phyloP scores from a whole-genome alignment of 2,329 filamentous ascomycete genomes.

The Aschersonia sp. region DNA sequence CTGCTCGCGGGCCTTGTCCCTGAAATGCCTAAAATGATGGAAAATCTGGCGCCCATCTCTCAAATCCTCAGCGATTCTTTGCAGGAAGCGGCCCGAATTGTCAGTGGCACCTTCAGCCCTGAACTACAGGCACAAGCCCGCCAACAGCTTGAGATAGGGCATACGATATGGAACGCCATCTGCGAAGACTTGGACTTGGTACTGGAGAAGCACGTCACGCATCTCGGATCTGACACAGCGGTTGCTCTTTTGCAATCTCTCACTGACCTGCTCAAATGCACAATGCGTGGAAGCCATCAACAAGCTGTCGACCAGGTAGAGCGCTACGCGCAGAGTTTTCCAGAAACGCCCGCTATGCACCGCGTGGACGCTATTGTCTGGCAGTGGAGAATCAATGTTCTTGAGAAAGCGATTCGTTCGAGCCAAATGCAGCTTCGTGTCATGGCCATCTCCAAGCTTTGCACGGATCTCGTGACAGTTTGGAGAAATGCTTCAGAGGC shows the following conservation, averaged over 20 bases:
- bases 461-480: constrained; percentile 49
- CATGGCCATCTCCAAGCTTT: constrained; percentile 61
- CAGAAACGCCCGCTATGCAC: constrained; percentile 21
- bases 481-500: constrained; percentile 44
- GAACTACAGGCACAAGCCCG: constrained; percentile 11
- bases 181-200: constrained; percentile 27
- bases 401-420: constrained; percentile 62
- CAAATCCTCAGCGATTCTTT: constrained; percentile 19
- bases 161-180: constrained; percentile 27
- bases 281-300: constrained; percentile 21
- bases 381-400: constrained; percentile 55
- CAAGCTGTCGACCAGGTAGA: constrained; percentile 16
- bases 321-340: constrained; percentile 13
- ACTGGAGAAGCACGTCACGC: constrained; percentile 41
- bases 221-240: constrained; percentile 30
- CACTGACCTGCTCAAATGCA: constrained; percentile 26
- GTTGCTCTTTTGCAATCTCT: constrained; percentile 23
- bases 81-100: constrained; percentile 12
- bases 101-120: constrained; percentile 5
- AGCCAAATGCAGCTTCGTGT: constrained; percentile 86
- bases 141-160: constrained; percentile 22
- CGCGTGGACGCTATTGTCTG: constrained; percentile 36
- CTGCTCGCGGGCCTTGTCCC: constrained; percentile 24
- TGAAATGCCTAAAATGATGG: constrained; percentile 31
- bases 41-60: constrained; percentile 24